phyloP scores from a whole-genome alignment of 2,329 filamentous ascomycete genomes.

The Botrytis medusae region DNA sequence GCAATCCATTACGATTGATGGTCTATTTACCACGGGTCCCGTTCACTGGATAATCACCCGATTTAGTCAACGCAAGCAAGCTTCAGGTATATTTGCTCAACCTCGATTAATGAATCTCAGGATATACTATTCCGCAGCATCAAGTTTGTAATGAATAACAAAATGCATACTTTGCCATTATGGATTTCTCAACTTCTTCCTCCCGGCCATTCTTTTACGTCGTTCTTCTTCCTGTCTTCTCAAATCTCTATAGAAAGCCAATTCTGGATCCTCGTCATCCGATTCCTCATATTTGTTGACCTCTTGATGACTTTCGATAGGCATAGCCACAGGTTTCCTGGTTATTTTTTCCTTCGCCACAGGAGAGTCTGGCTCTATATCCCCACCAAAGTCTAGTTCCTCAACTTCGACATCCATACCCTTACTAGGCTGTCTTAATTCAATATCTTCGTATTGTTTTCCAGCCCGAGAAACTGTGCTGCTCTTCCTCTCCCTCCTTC shows the following conservation, averaged over 20 bases:
- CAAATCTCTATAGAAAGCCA: slow-evolving; percentile 14
- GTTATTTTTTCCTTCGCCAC: not conserved
- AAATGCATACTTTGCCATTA: not conserved
- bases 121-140: too few species aligned
- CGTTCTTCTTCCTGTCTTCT: slow-evolving; percentile 12
- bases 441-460: not conserved
- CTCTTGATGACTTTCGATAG: not conserved
- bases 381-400: not conserved
- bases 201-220: not conserved
- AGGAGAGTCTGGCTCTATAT: not conserved
- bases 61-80: too few species aligned
- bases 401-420: not conserved
- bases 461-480: not conserved
- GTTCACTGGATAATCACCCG: too few species aligned
- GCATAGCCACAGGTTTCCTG: not conserved
- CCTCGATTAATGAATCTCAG: too few species aligned
- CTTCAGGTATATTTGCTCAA: too few species aligned
- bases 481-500: not conserved
- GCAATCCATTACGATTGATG: too few species aligned
- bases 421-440: not conserved
- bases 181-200: not conserved
- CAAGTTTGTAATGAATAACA: not conserved
- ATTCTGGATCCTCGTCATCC: slow-evolving; percentile 18
- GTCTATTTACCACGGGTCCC: too few species aligned
- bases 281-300: not conserved